A percentile compares a stretch with the other conserved stretches of the same genome.
phyloP scores from a whole-genome alignment of 352 stramenopile genomes.

The Phytophthora cryptogea region DNA sequence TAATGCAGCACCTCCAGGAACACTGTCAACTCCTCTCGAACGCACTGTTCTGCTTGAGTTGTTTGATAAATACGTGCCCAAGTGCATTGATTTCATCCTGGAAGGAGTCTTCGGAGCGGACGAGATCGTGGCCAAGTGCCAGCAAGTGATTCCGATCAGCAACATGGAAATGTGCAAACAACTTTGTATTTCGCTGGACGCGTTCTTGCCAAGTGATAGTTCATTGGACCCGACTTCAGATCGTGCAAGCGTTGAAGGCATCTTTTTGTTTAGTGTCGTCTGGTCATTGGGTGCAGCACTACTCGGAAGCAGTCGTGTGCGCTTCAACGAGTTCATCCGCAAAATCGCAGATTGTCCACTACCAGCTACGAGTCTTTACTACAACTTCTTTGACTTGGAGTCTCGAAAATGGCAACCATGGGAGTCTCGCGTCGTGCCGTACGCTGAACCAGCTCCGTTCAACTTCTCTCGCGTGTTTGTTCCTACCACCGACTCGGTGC shows the following conservation, averaged over 20 bases:
- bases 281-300: slow-evolving; percentile 93
- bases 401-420: slow-evolving; percentile 92
- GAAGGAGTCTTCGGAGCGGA: slow-evolving; percentile 89
- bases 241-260: slow-evolving; percentile 81
- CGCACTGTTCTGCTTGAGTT: slow-evolving; percentile 72
- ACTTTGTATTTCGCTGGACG: slow-evolving; percentile 92
- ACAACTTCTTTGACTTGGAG: slow-evolving; percentile 91
- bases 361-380: slow-evolving; percentile 82
- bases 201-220: slow-evolving; percentile 70
- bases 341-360: slow-evolving; percentile 82
- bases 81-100: slow-evolving; percentile 93
- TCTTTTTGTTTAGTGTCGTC: slow-evolving; percentile 94
- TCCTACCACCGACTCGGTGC: slow-evolving; percentile 93
- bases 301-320: slow-evolving; percentile 68
- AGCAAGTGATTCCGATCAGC: slow-evolving; percentile 93
- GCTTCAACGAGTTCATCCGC: slow-evolving; percentile 93
- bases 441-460: slow-evolving; percentile 93
- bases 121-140: slow-evolving; percentile 89
- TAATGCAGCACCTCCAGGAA: slow-evolving; percentile 13
- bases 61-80: slow-evolving; percentile 94
- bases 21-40: slow-evolving; percentile 42
- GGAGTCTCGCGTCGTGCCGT: slow-evolving; percentile 85
- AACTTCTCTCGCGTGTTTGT: slow-evolving; percentile 96
- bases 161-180: slow-evolving; percentile 97
- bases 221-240: slow-evolving; percentile 51